Evolutionary conservation across 2,329 filamentous ascomycete species (phyloP), one percentile per base, ranked within the genome.

Genomic region (Alternaria gansuensis): DNA sequence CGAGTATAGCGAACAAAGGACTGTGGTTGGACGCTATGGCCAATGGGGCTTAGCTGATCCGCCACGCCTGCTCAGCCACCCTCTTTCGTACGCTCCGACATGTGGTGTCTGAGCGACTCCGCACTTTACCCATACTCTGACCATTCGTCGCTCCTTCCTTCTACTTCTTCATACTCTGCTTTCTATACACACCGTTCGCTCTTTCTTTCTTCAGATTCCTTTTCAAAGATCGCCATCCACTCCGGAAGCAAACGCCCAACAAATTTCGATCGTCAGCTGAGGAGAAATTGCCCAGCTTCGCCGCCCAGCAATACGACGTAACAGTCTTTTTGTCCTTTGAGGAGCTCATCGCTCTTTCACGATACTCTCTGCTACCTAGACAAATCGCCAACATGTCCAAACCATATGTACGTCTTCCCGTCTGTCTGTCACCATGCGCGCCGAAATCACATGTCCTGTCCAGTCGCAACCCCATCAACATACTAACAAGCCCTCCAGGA

Each of bases 401-500:
- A 23, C 54, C 54, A 57, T 45, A 52, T 39, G 54, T 57, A 57
- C 29, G 50, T 57, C n/a, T 31, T 43, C 54, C 29, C n/a, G 26
- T n/a, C 37, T 17, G 41, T 31, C 13, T 31, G 49, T 17, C 28
- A 28, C 49, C 29, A 39, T 39, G 33, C 39, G 33, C 39, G 14
- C 14, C 31, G 14, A 14, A 1, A 28, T 23, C 33, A 39, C 31
- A 44, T 31, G 34, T 34, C 50, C n/a, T 26, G 9, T 36, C 28
- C 51, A 44, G 26, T 34, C 29, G 40, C 33, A 23, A 45, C 17
- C 8, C 28, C 39, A 52, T 21, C 7, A 29, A 17, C 39, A 6
- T 51, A 26, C 54, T 67, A 54, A 66, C 53, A 31, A n/a, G 21
- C 24, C 23, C 45, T 34, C n/a, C 17, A 70, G 68, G 66, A 72